These are phyloP conservation scores for Tulasnella calospora DNA, from an alignment of 768 basidiomycete species.

Conservation along the genomic window DNA sequence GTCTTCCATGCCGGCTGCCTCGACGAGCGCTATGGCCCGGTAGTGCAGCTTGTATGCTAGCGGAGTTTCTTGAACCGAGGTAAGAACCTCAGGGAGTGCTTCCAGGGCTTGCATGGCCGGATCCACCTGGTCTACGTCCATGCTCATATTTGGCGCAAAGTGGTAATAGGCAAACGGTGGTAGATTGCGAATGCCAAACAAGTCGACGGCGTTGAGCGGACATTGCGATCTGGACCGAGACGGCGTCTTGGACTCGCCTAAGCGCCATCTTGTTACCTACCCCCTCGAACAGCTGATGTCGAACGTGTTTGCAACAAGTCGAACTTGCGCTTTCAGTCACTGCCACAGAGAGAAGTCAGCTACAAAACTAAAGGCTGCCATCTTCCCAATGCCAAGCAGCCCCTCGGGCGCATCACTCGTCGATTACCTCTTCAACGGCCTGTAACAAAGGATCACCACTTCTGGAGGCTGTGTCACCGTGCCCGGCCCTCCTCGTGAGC, in stretches of 20 bases:
- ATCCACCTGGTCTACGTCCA: constrained; percentile 8
- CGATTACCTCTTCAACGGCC: background rate
- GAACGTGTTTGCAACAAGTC: too few species aligned
- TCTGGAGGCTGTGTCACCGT: background rate
- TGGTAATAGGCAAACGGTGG: background rate
- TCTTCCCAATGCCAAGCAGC: background rate
- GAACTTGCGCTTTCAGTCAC: too few species aligned
- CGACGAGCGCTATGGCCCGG: constrained; percentile 2
- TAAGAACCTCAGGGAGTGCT: background rate
- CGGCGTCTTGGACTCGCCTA: background rate
- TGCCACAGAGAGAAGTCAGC: too few species aligned
- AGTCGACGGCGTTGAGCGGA: background rate
- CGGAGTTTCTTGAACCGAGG: constrained; percentile 20
- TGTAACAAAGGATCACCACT: background rate
- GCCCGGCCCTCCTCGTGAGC: background rate
- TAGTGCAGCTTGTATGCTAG: constrained; percentile 25
- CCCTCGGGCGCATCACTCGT: background rate
- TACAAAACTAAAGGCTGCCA: background rate
- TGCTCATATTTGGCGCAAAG: background rate
- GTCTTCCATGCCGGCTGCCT: constrained; percentile 11
- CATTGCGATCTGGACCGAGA: background rate
- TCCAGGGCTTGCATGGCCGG: constrained; percentile 19
- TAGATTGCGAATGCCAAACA: background rate
- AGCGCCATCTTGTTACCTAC: too few species aligned
- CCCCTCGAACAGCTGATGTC: too few species aligned